A percentile compares a stretch with the other conserved stretches of the same genome.
These are phyloP conservation scores for Diddensiella santjacobensis DNA, from an alignment of 805 yeast species.

Conservation along the genomic window DNA sequence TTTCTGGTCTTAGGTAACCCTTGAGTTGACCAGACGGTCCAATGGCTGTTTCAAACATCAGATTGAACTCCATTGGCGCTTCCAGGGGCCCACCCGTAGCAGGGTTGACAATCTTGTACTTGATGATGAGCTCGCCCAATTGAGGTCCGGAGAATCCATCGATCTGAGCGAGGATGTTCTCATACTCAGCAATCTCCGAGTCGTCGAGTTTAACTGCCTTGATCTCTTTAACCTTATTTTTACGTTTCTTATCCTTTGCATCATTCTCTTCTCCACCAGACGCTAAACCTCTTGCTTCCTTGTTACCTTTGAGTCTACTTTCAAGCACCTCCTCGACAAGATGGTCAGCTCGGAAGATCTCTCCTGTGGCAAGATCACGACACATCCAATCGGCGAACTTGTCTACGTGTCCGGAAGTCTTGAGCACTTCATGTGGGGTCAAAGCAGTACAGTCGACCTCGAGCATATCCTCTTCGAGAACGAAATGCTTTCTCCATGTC, in stretches of 20 bases:
- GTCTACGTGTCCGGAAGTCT: conserved; percentile 99
- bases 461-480: conserved; percentile 96
- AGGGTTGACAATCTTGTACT: conserved; percentile 86
- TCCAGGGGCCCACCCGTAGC: conserved; percentile 81
- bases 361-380: conserved; percentile 91
- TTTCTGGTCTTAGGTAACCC: conserved; percentile 97
- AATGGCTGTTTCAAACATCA: conserved; percentile 98
- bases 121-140: conserved; percentile 81
- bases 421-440: conserved; percentile 95
- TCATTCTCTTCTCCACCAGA: conserved; percentile 62
- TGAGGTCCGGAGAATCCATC: conserved; percentile 94
- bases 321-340: conserved; percentile 96
- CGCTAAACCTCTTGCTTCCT: conserved; percentile 86
- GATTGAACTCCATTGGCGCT: conserved; percentile 90
- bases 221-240: conserved; percentile 95
- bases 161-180: conserved; percentile 76
- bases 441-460: conserved; percentile 98
- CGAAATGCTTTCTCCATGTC: conserved; percentile 95
- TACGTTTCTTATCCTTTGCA: conserved; percentile 84
- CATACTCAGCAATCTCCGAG: conserved; percentile 72
- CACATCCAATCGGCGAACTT: conserved; percentile 99
- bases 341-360: conserved; percentile 98
- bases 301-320: conserved; percentile 93
- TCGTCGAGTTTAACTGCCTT: conserved; percentile 85
- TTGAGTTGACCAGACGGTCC: conserved; percentile 97